phyloP scores from a whole-genome alignment of 139 green algal species.

The Eudorina sp. region DNA sequence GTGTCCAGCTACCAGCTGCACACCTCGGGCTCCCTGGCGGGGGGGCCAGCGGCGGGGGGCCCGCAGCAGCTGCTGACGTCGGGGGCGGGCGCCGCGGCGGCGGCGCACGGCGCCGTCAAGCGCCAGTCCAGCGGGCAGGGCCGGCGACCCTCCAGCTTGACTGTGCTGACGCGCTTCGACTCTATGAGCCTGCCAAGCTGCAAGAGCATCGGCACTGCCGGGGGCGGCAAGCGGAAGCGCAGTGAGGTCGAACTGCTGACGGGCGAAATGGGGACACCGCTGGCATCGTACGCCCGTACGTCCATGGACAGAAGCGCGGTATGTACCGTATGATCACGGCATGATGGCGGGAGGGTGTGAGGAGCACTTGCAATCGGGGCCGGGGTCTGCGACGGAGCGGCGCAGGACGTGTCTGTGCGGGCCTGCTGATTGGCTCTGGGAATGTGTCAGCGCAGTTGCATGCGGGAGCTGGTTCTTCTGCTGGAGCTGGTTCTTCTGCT shows the following conservation, averaged over 20 bases:
- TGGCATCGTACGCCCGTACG: neutral
- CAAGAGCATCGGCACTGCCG: neutral
- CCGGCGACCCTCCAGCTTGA: constrained; percentile 21
- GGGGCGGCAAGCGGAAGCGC: constrained; percentile 48
- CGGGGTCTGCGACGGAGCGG: too few relatives aligned
- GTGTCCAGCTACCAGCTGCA: neutral
- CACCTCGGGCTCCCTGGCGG: neutral
- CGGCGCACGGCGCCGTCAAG: constrained; percentile 22
- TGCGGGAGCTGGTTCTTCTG: too few relatives aligned
- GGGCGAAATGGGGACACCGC: constrained; percentile 17
- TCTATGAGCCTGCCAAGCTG: constrained; percentile 20
- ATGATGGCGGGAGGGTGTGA: too few relatives aligned
- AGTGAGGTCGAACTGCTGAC: constrained; percentile 44
- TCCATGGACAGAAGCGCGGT: constrained; percentile 34
- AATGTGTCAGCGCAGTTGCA: too few relatives aligned
- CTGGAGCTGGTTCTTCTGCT: too few relatives aligned
- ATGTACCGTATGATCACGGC: too few relatives aligned
- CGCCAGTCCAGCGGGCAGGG: constrained; percentile 14
- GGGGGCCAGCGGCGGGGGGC: neutral
- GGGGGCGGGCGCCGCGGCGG: neutral
- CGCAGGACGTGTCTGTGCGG: too few relatives aligned
- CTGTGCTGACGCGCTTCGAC: constrained; percentile 50
- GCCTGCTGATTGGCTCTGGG: too few relatives aligned
- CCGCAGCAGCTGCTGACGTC: neutral
- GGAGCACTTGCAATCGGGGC: too few relatives aligned